Evolutionary conservation across 352 stramenopile genomes (phyloP), one percentile per base, ranked within the genome.

Genomic region (Peronospora destructor): DNA sequence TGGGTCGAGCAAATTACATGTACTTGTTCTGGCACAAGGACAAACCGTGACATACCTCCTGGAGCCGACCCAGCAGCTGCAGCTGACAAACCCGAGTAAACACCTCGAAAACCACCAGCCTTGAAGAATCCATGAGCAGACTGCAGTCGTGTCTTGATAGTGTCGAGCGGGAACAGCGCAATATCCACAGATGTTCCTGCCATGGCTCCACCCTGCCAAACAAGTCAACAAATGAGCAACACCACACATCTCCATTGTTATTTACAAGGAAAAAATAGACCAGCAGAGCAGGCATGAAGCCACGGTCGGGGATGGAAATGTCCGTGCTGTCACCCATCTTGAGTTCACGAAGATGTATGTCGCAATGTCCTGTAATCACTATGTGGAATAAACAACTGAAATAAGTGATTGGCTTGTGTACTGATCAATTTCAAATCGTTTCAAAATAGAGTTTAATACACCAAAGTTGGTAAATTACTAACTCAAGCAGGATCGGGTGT

Each of bases 111-210:
- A 8, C 97, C 97, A 14, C 97, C 97, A 30, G 95, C 91, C 58
- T 97, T 97, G 30, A 97, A 76, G 68, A 99, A 99, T 13, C 97
- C 95, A 35, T 97, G 76, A 1, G 95, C 90, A 9, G 94, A 95
- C 64, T 99, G 96, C 38, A 99, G 68, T 8, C 96, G 76, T 14
- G 96, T 99, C 81, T 99, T 99, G 61, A 99, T 85, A 2, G 96
- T 98, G 78, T 99, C 96, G 8, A 99, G 83, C 32, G 97, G 97
- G 84, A 98, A 99, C 16, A 99, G 79, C 33, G 94, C 88, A 43
- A 99, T 82, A 77, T 99, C 97, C 26, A 99, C 96, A 12, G 87
- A 91, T 34, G 95, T 98, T 21, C 97, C 97, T 4, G 96, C 95
- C 14, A 97, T 76, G 7, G 95, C 97, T 45, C 96, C 96, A 17